Base-by-base conservation (phyloP, 805 yeast genomes). In the Metschnikowia lochheadii region DNA sequence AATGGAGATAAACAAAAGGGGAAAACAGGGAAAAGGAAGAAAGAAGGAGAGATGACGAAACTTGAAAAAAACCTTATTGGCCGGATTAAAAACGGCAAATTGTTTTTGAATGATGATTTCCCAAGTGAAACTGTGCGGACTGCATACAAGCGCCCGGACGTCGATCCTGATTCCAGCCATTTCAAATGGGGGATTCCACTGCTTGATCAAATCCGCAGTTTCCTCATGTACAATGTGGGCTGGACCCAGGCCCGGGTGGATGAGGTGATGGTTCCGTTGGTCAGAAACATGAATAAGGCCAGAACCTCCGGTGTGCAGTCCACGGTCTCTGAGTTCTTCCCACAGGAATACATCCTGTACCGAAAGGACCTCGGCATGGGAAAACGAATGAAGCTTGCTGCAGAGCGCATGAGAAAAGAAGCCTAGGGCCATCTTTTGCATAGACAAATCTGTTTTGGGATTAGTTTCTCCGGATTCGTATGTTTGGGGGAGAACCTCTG, bases 171-270 rank as follows among this genome's bases (percentile, higher is more conserved):
- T 63, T 70, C 72, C 42, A 86, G 91, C 0, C 76, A 78, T 49
- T 91, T 94, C 67, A 79, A 79, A 43, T 94, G 99, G 99, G 98
- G 97, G 0, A 69, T 74, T 2, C 97, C 97, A 0, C 89, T 88
- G 63, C 67, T 91, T 51, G 97, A 90, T 58, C 82, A 81, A 56
- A 70, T 94, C 46, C 70, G 97, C 31, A 73, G 80, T 0, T 91
- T 80, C 57, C 71, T 94, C 65, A 79, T 79, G 78, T 73, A 69
- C 42, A 81, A 81, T 41, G 82, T 90, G 7, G 90, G 91, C 2
- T 95, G 99, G 97, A 70, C 78, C 2, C 82, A 82, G 59, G 83
- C 77, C 7, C 77, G 81, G 51, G 84, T 89, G 2, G 96, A 92
- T 61, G 91, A 88, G 60, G 84, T 90, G 3, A 70, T 94, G 63